Percentiles rank a stretch among this genome's conserved stretches.
These are phyloP conservation scores for Candida multigemmis DNA, from an alignment of 805 yeast species.

Conservation along the genomic window DNA sequence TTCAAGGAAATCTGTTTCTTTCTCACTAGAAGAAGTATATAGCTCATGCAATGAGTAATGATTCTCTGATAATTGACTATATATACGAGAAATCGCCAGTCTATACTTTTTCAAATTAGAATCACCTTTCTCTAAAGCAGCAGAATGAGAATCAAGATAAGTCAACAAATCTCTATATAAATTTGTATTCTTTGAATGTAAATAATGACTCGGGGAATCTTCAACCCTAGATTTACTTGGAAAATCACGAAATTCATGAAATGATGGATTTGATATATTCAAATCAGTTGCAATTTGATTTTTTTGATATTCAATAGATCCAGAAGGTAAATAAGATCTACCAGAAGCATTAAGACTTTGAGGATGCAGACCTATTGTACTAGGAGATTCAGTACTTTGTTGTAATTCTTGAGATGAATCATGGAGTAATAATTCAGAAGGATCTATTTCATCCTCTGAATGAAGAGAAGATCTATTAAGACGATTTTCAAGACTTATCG, in stretches of 20 bases:
- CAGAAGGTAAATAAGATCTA: too few species aligned
- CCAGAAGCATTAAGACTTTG: too few species aligned
- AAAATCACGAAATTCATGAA: too few species aligned
- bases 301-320: background rate
- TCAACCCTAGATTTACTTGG: conserved; percentile 2
- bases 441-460: conserved; percentile 14
- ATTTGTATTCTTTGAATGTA: conserved; percentile 6
- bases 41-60: conserved; percentile 38
- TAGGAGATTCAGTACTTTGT: background rate
- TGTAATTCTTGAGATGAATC: conserved; percentile 5
- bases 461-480: too few species aligned
- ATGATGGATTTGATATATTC: background rate
- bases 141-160: conserved; percentile 14
- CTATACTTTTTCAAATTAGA: conserved; percentile 19
- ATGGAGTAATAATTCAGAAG: conserved; percentile 12
- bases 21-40: conserved; percentile 26
- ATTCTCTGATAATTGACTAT: conserved; percentile 32
- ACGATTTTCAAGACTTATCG: too few species aligned
- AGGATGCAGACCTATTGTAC: too few species aligned
- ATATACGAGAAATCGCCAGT: conserved; percentile 13
- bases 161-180: conserved; percentile 10
- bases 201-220: conserved; percentile 7
- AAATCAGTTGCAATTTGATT: conserved; percentile 1
- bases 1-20: conserved; percentile 13
- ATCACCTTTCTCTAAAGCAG: conserved; percentile 23